These are phyloP conservation scores for Apiotrichum siamense DNA, from an alignment of 1,284 basidiomycete species.

Conservation along the genomic window DNA sequence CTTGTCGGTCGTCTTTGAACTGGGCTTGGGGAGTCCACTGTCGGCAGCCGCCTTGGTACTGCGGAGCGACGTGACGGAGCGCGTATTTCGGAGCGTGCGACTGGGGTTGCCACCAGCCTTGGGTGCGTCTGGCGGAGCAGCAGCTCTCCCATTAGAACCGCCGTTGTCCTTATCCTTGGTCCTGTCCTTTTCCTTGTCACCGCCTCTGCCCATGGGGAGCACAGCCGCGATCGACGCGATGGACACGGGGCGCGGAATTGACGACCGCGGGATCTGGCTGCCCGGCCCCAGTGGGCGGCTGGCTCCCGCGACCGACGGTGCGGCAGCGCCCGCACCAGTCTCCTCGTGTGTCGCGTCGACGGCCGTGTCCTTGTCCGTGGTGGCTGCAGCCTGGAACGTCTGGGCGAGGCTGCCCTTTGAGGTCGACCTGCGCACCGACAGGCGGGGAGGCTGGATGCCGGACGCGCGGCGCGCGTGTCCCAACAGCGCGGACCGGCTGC, in stretches of 20 bases:
- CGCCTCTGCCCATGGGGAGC: neutral
- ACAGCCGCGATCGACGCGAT: neutral
- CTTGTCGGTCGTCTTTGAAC: no score
- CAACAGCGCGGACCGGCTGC: no score
- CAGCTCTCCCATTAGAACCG: no score
- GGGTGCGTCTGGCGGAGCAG: no score
- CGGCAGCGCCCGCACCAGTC: neutral
- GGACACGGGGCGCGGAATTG: constrained; percentile 1
- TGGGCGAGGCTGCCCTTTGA: neutral
- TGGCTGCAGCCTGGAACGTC: neutral
- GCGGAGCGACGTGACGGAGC: neutral
- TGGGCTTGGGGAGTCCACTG: no score
- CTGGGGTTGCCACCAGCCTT: no score
- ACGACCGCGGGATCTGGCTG: neutral
- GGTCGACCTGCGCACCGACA: neutral
- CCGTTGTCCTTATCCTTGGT: neutral
- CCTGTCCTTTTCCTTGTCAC: neutral
- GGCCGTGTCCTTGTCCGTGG: neutral
- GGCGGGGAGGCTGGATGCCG: neutral
- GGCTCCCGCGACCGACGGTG: neutral
- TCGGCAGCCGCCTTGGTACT: no score
- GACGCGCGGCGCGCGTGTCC: neutral
- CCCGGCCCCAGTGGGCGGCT: no score
- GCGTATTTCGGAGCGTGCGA: neutral
- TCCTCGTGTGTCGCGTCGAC: neutral